Evolutionary conservation across 108 stramenopile genomes (phyloP).

Genomic region (Pseudonitzschia multiseries): DNA sequence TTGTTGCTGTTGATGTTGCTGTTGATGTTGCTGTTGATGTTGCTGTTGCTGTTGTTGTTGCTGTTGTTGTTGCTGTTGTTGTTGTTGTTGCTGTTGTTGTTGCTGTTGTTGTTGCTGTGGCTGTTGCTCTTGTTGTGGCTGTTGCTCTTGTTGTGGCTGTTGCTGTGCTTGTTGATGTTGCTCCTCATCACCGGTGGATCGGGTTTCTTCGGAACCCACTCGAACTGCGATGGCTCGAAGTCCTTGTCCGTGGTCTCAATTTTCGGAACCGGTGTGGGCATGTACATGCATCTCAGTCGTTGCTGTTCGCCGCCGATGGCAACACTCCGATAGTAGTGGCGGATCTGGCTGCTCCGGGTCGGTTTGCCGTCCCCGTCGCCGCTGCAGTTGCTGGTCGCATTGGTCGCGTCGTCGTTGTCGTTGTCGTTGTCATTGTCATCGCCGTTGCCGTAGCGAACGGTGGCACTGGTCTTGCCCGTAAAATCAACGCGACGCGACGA

Average conservation of each 20-base stretch:
- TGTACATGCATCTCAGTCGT: background rate
- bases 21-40: too few relatives aligned
- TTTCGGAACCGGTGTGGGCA: background rate
- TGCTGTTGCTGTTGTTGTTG: too few relatives aligned
- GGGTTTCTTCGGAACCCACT: background rate
- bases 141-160: too few relatives aligned
- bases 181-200: background rate
- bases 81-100: too few relatives aligned
- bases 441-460: background rate
- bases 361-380: background rate
- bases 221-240: background rate
- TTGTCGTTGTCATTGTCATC: background rate
- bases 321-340: background rate
- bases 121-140: too few relatives aligned
- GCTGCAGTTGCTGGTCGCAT: background rate
- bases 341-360: background rate
- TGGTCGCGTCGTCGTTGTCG: background rate
- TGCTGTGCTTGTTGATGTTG: too few relatives aligned
- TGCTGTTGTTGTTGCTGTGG: too few relatives aligned
- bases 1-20: too few relatives aligned
- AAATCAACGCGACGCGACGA: too few relatives aligned
- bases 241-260: background rate
- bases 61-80: too few relatives aligned
- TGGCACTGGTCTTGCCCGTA: too few relatives aligned
- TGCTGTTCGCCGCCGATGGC: background rate